Evolutionary conservation across 2,329 filamentous ascomycete species (phyloP), one percentile per base, ranked within the genome.

Genomic region (Phialocephala subalpina): DNA sequence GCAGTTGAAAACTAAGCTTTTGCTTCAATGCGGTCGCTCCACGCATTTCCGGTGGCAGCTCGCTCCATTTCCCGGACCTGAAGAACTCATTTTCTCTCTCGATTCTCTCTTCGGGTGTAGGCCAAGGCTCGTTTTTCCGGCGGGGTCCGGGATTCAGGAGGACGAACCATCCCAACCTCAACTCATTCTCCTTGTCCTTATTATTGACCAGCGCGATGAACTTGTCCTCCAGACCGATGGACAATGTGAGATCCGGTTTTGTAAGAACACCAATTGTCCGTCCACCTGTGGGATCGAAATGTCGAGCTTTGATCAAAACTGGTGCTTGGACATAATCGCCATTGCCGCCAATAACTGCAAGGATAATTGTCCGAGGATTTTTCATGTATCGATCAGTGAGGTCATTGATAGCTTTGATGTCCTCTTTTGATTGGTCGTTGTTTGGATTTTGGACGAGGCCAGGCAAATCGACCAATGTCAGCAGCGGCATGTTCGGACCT

Each of bases 391-490:
- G 74, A 1, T 81, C 71, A 0, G 87, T 83, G 8, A 89, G 77
- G 0, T 80, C 72, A 2, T 76, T 69, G 9, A 89, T 82, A 1
- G 82, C 66, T 3, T 80, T 74, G 1, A 81, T 80, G 49, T 84
- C 84, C 1, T 73, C 73, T 36, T 67, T 64, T 16, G 65, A 64
- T 29, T 67, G 65, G 56, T 67, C 65, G 25, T 65, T 68, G 38
- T 68, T 65, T 1, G 75, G 75, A 2, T 80, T 81, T 66, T 86
- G 82, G 55, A 87, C 84, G 8, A 89, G 75, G 2, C 86, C 86
- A 0, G 86, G 86, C 1, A 89, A 78, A 73, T 89, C 86, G 4
- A 89, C 85, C 33, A 89, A 78, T 0, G 86, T 89, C 33, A 89
- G 78, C 22, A 86, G 82, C 1, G 82, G 82, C 27, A 79, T 78